Base-by-base conservation (phyloP, 257 asterid genomes). In the Solanum verrucosum region DNA sequence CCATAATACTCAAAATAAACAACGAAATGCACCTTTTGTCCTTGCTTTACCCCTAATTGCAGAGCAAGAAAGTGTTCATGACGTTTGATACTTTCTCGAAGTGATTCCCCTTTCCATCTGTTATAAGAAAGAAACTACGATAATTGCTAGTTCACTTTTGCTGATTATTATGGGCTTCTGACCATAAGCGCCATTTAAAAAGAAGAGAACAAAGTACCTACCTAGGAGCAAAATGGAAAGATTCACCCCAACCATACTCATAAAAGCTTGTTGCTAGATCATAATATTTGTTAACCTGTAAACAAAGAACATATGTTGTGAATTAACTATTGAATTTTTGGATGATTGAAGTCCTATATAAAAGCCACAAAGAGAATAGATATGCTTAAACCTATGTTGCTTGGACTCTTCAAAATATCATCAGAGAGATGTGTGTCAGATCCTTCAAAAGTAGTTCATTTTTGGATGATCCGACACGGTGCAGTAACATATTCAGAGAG, bases 161-260 rank as follows among this genome's bases (percentile, higher is more conserved):
- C 21, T 44, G n/a, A 23, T 34, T 44, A 46, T 59, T 56, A 12
- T 12, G 75, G 15, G 34, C 2, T 35, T 78, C 23, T n/a, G 14
- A 4, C 16, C 20, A 46, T 27, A 81, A 29, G 18, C 7, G 7
- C 6, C 34, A 75, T 75, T 23, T 0, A 7, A 75, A 29, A 46
- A 46, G 29, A 81, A 81, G 68, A 40, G 27, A 42, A 63, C 52
- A 74, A 67, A 21, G 49, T 33, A 68, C 29, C 44, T 35, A 87
- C 86, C 89, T 63, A 12, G 86, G 89, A 33, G 89, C 89, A 78
- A 87, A 87, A 87, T 77, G 89, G 70, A 87, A 78, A 37, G 89
- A 87, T 87, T 78, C 86, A 74, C 89, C 86, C 89, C 89, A 87
- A n/a, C 89, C 89, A 38, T 87, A 87, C 72, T 87, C 86, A 68